These are phyloP conservation scores for Schizothecium vesticola DNA, from an alignment of 495 filamentous ascomycete genomes.

Conservation along the genomic window DNA sequence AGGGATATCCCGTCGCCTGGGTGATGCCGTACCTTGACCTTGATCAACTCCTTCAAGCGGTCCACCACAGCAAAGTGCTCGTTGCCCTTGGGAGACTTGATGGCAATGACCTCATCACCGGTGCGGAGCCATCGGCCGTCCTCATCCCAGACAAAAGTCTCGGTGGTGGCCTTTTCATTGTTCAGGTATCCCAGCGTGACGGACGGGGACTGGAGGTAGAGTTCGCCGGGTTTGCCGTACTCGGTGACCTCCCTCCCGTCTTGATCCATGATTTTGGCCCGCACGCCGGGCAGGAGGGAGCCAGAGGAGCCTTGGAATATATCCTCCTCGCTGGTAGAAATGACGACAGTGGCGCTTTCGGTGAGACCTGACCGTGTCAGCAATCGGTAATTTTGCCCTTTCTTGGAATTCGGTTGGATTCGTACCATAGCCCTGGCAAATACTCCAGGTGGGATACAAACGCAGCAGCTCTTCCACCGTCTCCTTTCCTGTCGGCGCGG, in stretches of 20 bases:
- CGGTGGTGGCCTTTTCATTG: conserved; percentile 75
- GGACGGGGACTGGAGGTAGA: conserved; percentile 69
- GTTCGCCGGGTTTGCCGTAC: conserved; percentile 75
- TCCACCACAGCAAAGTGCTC: conserved; percentile 85
- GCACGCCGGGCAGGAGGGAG: conserved; percentile 59
- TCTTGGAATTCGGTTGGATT: neutral
- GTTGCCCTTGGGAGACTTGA: conserved; percentile 54
- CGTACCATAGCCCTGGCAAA: conserved; percentile 79
- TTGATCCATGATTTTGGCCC: conserved; percentile 63
- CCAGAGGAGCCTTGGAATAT: conserved; percentile 70
- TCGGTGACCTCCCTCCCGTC: conserved; percentile 72
- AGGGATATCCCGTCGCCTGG: too few relatives aligned
- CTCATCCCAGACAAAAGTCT: conserved; percentile 70
- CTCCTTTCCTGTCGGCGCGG: conserved; percentile 77
- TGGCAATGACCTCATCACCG: conserved; percentile 76
- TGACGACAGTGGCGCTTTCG: conserved; percentile 73
- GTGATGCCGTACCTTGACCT: conserved; percentile 60
- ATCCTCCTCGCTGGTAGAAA: conserved; percentile 59
- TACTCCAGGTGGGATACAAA: conserved; percentile 57
- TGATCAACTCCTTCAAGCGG: conserved; percentile 90
- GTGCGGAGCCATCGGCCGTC: conserved; percentile 73
- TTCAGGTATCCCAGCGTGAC: conserved; percentile 80
- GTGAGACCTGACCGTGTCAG: conserved; percentile 53
- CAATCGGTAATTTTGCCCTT: neutral
- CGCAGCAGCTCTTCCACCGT: conserved; percentile 63